Base-by-base conservation (phyloP, 192 early-diverging fungal genomes). In the Coemansia sp. region DNA sequence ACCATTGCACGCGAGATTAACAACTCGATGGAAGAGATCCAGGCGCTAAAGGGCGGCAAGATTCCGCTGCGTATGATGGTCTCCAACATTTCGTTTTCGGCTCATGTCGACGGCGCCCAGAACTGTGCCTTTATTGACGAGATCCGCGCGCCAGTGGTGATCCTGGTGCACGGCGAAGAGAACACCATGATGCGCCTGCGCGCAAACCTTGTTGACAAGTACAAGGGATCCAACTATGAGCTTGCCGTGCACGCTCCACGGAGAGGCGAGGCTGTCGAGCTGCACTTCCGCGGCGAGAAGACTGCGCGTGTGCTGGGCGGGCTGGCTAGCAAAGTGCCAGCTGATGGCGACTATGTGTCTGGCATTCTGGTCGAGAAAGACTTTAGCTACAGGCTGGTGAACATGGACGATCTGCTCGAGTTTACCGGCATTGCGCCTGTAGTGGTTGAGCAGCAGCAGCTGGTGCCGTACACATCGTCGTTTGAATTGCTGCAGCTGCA, bases 121-220 rank as follows among this genome's bases (percentile, higher is more conserved):
- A 99, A 99, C 79, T 90, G 90, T 53, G 83, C 90, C 67, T 99
- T 99, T 71, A 98, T 99, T 67, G 90, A 98, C 64, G 94, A 95
- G 56, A 90, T 98, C 50, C 89, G 91, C 24, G 88, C 94, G 8
- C 89, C 93, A 35, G 88, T 97, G 70, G 82, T 99, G 49, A 88
- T 94, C 71, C 82, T 99, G 41, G 97, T 99, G 1, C 97, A 99
- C 57, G 97, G 97, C 61, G 97, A 97, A 67, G 81, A 90, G 27
- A 98, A 94, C 68, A 87, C 90, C 12, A 99, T 99, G 97, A 86
- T 88, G 32, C 84, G 93, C 35, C 81, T 99, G 65, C 88, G 90
- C 64, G 87, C 90, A 26, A 94, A 94, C 6, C 62, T 99, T 49
- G 84, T 89, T 61, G 91, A 90, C 75, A 88, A 87, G 70, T 97